phyloP scores from a whole-genome alignment of 805 yeast species.

The Myxozyma vanderwaltii region DNA sequence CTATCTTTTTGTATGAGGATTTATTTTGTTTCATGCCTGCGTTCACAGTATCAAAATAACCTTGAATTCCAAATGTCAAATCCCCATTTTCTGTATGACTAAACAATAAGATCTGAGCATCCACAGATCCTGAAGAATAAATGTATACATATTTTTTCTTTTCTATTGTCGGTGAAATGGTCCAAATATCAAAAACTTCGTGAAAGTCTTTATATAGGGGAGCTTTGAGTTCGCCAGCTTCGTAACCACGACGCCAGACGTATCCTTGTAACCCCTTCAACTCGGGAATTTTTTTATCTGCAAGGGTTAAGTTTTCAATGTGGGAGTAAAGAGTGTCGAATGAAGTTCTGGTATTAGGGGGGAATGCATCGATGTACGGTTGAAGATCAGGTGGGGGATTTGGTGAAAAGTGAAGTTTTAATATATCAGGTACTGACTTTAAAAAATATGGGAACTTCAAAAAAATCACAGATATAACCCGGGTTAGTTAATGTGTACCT shows the following conservation, averaged over 20 bases:
- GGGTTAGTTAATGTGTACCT: no score
- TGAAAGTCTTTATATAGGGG: constrained; percentile 79
- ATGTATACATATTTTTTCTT: constrained; percentile 52
- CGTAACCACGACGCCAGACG: constrained; percentile 81
- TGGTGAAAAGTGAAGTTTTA: constrained; percentile 40
- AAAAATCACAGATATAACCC: no score
- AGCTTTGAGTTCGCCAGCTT: constrained; percentile 70
- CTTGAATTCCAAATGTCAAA: constrained; percentile 56
- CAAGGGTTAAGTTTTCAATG: constrained; percentile 57
- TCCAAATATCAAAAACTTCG: constrained; percentile 53
- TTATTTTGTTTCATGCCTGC: constrained; percentile 70
- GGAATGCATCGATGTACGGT: constrained; percentile 51
- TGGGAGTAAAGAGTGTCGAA: constrained; percentile 48
- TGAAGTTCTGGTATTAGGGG: constrained; percentile 42
- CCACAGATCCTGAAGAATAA: constrained; percentile 86
- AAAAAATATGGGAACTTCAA: constrained; percentile 73
- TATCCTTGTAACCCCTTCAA: constrained; percentile 80
- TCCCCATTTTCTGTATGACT: constrained; percentile 60
- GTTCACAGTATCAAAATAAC: constrained; percentile 83
- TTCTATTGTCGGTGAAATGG: not conserved
- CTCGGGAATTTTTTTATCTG: constrained; percentile 75
- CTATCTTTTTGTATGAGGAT: constrained; percentile 61
- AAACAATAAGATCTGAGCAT: constrained; percentile 82
- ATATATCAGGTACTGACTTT: constrained; percentile 48
- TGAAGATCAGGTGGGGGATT: constrained; percentile 34